These are phyloP conservation scores for Cytospora schulzeri DNA, from an alignment of 2,329 filamentous ascomycete genomes.

Conservation along the genomic window DNA sequence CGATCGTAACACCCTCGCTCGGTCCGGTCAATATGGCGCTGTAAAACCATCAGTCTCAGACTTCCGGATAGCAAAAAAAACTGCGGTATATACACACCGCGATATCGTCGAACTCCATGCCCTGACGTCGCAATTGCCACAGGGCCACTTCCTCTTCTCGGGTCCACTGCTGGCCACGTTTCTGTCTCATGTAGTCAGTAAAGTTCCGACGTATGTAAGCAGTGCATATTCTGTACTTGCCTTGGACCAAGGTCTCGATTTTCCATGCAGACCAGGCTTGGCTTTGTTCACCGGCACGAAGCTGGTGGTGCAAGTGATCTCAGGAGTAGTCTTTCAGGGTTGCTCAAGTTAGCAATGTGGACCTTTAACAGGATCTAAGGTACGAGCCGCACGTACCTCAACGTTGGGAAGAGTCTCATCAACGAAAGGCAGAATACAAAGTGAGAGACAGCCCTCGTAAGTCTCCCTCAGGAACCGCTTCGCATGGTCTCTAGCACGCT, in stretches of 20 bases:
- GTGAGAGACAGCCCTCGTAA: conserved; percentile 20
- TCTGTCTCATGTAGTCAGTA: conserved; percentile 11
- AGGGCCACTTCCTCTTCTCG: conserved; percentile 22
- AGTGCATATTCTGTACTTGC: background rate
- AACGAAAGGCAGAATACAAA: conserved; percentile 25
- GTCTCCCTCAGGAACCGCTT: conserved; percentile 21
- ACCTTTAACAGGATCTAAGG: rapidly evolving
- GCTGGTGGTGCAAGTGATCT: background rate
- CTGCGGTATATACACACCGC: conserved; percentile 1
- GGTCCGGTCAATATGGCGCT: conserved; percentile 25
- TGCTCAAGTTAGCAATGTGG: background rate
- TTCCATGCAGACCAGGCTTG: conserved; percentile 10
- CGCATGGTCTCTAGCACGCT: conserved; percentile 21
- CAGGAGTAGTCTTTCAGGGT: background rate
- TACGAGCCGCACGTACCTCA: background rate
- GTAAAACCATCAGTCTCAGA: background rate
- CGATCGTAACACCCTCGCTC: conserved; percentile 27
- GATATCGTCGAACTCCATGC: conserved; percentile 26
- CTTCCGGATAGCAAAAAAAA: rapidly evolving
- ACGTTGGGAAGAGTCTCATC: background rate
- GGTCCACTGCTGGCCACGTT: conserved; percentile 27
- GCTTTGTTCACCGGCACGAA: conserved; percentile 16
- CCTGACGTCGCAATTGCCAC: conserved; percentile 24
- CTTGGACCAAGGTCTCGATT: conserved; percentile 27
- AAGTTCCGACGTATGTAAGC: background rate